A percentile compares a stretch with the other conserved stretches of the same genome.
These are phyloP conservation scores for Gaillardinia entomophila DNA, from an alignment of 805 yeast species.

Conservation along the genomic window DNA sequence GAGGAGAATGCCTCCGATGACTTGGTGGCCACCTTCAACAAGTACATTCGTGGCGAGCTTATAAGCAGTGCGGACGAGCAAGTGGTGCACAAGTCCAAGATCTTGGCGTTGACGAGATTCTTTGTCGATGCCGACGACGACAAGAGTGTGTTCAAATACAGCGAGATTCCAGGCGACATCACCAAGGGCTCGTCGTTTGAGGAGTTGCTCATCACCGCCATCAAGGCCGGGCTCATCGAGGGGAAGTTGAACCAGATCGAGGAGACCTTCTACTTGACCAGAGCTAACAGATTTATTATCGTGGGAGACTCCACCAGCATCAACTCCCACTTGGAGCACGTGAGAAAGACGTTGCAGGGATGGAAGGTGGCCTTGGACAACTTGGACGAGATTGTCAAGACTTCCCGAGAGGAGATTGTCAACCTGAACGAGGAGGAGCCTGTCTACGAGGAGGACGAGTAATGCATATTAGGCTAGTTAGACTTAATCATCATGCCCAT, in stretches of 20 bases:
- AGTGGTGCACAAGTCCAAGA: slow-evolving; percentile 31
- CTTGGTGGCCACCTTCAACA: slow-evolving; percentile 22
- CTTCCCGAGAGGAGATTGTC: slow-evolving; percentile 39
- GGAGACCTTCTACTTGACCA: slow-evolving; percentile 33
- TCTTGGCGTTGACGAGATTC: slow-evolving; percentile 35
- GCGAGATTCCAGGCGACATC: slow-evolving; percentile 28
- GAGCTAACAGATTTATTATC: slow-evolving; percentile 34
- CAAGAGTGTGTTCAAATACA: slow-evolving; percentile 26
- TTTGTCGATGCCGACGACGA: slow-evolving; percentile 21
- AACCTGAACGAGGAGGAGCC: slow-evolving; percentile 8
- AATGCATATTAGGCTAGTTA: not conserved
- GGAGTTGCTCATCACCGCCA: slow-evolving; percentile 33
- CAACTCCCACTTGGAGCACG: slow-evolving; percentile 31
- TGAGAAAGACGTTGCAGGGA: slow-evolving; percentile 25
- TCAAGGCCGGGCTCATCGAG: slow-evolving; percentile 39
- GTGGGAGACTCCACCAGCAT: slow-evolving; percentile 29
- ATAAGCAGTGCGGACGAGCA: slow-evolving; percentile 15
- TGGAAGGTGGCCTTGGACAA: slow-evolving; percentile 38
- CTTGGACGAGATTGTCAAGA: slow-evolving; percentile 35
- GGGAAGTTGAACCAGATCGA: slow-evolving; percentile 42
- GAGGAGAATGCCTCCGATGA: slow-evolving; percentile 19
- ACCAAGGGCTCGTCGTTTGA: slow-evolving; percentile 23
- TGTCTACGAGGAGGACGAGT: slow-evolving; percentile 6
- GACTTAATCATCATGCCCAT: slow-evolving; percentile 18
- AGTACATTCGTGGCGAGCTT: slow-evolving; percentile 32